These are phyloP conservation scores for Cystobasidium pallidum DNA, from an alignment of 1,284 basidiomycete species.

Conservation along the genomic window DNA sequence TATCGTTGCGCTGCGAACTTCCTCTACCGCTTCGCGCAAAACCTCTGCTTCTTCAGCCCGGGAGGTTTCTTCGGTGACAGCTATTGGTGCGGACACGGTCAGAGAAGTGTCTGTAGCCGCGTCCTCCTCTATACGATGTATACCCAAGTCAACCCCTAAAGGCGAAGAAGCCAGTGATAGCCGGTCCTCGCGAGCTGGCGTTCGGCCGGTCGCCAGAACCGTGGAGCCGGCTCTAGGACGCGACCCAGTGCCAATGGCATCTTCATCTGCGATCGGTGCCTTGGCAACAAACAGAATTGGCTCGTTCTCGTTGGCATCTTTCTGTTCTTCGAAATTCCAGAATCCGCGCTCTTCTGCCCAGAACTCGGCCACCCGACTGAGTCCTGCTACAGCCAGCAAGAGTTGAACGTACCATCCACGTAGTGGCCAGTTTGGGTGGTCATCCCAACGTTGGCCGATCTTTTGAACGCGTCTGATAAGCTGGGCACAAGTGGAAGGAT, in stretches of 20 bases:
- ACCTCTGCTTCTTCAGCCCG: slow-evolving; percentile 69
- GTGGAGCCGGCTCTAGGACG: slow-evolving; percentile 29
- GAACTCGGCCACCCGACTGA: slow-evolving; percentile 97
- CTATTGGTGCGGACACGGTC: slow-evolving; percentile 25
- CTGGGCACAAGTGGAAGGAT: slow-evolving; percentile 80
- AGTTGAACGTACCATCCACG: slow-evolving; percentile 98
- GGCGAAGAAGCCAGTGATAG: slow-evolving; percentile 20
- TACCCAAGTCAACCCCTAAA: slow-evolving; percentile 38
- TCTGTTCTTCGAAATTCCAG: slow-evolving; percentile 96
- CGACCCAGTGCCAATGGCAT: neutral
- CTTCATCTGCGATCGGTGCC: slow-evolving; percentile 39
- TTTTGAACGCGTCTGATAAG: slow-evolving; percentile 87
- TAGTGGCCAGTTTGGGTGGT: slow-evolving; percentile 96
- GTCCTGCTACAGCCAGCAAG: slow-evolving; percentile 90
- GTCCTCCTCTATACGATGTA: slow-evolving; percentile 36
- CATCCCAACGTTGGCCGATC: slow-evolving; percentile 93
- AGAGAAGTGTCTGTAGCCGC: slow-evolving; percentile 4
- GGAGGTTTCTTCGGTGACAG: slow-evolving; percentile 27
- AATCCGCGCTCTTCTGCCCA: slow-evolving; percentile 99
- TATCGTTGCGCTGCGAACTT: slow-evolving; percentile 89
- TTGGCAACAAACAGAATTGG: slow-evolving; percentile 87
- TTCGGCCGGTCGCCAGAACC: neutral
- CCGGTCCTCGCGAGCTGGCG: slow-evolving; percentile 7
- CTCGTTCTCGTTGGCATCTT: slow-evolving; percentile 69
- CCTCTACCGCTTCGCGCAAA: slow-evolving; percentile 81